Evolutionary conservation across 495 filamentous ascomycete species (phyloP).

Genomic region (Parmelia sp.): DNA sequence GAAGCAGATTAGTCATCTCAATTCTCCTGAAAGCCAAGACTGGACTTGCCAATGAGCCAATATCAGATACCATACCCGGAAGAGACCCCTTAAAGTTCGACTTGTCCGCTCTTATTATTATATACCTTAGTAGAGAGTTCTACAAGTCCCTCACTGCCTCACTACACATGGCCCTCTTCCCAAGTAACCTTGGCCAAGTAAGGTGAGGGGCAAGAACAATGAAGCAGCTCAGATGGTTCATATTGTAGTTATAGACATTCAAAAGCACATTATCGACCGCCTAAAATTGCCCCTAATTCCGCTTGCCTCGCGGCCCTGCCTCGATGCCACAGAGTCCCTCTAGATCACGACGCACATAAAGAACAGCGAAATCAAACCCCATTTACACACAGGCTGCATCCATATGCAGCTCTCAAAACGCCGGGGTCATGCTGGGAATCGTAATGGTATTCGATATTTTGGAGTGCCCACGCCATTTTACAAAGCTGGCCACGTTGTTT

Average conservation of each 20-base stretch:
- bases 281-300: neutral
- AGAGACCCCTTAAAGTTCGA: too few species aligned
- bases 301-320: neutral
- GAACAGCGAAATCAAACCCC: neutral
- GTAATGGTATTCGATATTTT: neutral
- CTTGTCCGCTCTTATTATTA: too few species aligned
- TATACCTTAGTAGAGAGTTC: too few species aligned
- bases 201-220: too few species aligned
- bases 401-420: neutral
- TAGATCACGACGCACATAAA: neutral
- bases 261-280: neutral
- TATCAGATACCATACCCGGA: too few species aligned
- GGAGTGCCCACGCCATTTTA: neutral
- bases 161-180: too few species aligned
- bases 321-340: neutral
- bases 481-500: neutral
- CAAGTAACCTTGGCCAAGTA: too few species aligned
- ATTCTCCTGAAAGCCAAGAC: too few species aligned
- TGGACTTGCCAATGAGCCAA: too few species aligned
- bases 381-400: neutral
- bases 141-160: too few species aligned
- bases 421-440: conserved; percentile 1
- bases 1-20: too few species aligned
- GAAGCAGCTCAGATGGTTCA: neutral
- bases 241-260: conserved; percentile 1